Percentiles rank a stretch among this genome's conserved stretches.
phyloP scores from a whole-genome alignment of 2,329 filamentous ascomycete genomes.

The Neopestalotiopsis sp. region DNA sequence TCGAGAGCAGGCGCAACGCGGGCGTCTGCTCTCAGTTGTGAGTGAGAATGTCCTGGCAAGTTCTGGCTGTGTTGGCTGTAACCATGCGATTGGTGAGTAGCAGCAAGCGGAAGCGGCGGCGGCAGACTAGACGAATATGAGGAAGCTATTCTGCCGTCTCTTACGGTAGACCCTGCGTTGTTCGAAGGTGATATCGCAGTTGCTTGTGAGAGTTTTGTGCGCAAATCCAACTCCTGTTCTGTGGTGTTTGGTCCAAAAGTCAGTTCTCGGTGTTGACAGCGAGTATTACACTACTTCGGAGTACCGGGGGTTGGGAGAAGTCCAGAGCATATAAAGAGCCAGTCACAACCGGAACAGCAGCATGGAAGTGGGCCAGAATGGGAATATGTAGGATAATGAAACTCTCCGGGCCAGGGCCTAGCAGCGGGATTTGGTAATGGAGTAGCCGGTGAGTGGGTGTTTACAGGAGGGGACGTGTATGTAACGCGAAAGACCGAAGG shows the following conservation, averaged over 20 bases:
- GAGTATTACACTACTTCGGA: conserved; percentile 1
- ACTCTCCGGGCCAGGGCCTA: conserved; percentile 14
- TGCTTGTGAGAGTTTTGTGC: conserved; percentile 28
- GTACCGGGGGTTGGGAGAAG: conserved; percentile 12
- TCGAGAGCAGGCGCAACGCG: conserved; percentile 28
- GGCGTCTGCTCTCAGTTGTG: conserved; percentile 32
- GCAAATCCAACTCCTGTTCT: conserved; percentile 26
- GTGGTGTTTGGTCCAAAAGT: conserved; percentile 12
- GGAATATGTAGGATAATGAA: conserved; percentile 22
- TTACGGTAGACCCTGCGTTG: conserved; percentile 24
- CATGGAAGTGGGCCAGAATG: conserved; percentile 17
- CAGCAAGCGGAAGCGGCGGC: conserved; percentile 13
- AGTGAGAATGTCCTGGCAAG: conserved; percentile 32
- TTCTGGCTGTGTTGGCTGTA: conserved; percentile 29
- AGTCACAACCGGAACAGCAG: conserved; percentile 12
- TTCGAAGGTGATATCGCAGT: conserved; percentile 23
- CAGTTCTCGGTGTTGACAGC: not conserved
- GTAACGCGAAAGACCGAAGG: conserved; percentile 31
- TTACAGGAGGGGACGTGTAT: conserved; percentile 29
- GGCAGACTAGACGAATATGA: conserved; percentile 15
- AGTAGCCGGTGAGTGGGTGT: conserved; percentile 24
- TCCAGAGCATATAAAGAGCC: conserved; percentile 14
- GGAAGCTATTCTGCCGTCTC: conserved; percentile 24
- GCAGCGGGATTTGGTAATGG: conserved; percentile 32
- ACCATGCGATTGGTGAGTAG: conserved; percentile 31